Base-by-base conservation (phyloP, 2,329 filamentous ascomycete genomes). In the Sclerotinia sclerotiorum region DNA sequence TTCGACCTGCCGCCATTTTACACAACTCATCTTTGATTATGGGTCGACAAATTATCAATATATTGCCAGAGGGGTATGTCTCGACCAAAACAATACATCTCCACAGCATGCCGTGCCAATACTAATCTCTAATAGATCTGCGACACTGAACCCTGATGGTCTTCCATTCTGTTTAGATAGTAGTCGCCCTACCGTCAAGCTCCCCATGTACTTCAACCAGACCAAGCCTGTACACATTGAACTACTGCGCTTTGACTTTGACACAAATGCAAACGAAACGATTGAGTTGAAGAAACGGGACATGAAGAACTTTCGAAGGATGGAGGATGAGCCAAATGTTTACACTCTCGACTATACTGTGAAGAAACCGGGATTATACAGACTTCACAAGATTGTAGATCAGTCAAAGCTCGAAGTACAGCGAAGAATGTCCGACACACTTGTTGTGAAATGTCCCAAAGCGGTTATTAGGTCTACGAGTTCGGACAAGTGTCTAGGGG, bases 21-120 rank as follows among this genome's bases (percentile, higher is more conserved):
- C 92, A 97, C 78, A 97, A 98, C 78, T 87, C 92, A 44, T 97
- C 94, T 29, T 85, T 98, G 76, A 98, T 99, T 72, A 86, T 97
- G 81, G 95, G 95, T 76, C 95, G 93, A 79, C 94, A 98, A 81
- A 97, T 97, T 74, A 94, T 99, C 79, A 95, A 99, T 78, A 97
- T 99, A 76, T 83, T 99, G 67, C 95, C 95, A 2, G 95, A 99
- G 83, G 96, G 96, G 82, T 90, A 79, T 73, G 84, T 77, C 44
- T 15, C 24, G 35, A n/a, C 69, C 7, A 27, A 48, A 42, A 13
- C 13, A 15, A 39, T 51, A 7, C 51, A 27, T 42, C 5, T 57
- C 17, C 27, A 54, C 19, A 65, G 29, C 15, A 24, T 44, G 10
- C 27, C 39, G 21, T 54, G 44, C 54, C 44, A 17, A 17, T 62